Percentiles rank a stretch among this genome's conserved stretches.
Evolutionary conservation across 169 alveolate genomes (phyloP).

Genomic region (Babesia caballi): DNA sequence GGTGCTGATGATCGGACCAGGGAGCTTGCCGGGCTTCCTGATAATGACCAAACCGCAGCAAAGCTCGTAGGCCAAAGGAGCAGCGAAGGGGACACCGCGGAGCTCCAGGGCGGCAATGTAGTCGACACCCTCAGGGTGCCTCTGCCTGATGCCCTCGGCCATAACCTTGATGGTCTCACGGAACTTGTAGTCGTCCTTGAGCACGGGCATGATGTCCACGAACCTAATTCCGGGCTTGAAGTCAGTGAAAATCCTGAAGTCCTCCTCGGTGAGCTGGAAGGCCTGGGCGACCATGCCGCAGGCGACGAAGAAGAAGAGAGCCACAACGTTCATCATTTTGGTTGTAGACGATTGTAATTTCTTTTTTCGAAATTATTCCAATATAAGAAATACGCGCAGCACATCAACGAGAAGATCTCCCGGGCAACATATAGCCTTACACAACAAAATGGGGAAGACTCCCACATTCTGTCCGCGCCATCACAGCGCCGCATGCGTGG

Average conservation of each 20-base stretch:
- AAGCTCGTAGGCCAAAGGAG: not conserved
- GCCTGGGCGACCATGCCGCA: not conserved
- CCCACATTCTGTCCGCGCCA: too few relatives aligned
- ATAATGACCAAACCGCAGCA: not conserved
- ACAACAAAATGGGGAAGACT: too few relatives aligned
- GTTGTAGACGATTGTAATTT: too few relatives aligned
- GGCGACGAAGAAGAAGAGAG: not conserved
- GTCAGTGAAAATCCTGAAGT: not conserved
- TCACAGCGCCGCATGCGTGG: too few relatives aligned
- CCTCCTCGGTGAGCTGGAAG: not conserved
- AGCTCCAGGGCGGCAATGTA: not conserved
- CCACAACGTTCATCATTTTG: too few relatives aligned
- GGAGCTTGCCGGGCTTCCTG: not conserved
- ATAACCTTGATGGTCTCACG: not conserved
- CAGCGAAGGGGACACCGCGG: conserved; percentile 5
- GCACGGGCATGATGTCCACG: conserved; percentile 2
- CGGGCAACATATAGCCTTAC: too few relatives aligned
- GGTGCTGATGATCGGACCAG: not conserved
- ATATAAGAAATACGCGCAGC: too few relatives aligned
- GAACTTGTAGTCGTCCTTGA: not conserved
- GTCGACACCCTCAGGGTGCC: conserved; percentile 2
- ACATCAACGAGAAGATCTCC: too few relatives aligned
- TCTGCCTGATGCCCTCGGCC: conserved; percentile 1
- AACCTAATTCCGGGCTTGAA: not conserved
- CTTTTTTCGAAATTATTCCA: too few relatives aligned